These are phyloP conservation scores for Aspergillus aculeatus DNA, from an alignment of 2,329 filamentous ascomycete species.

Conservation along the genomic window DNA sequence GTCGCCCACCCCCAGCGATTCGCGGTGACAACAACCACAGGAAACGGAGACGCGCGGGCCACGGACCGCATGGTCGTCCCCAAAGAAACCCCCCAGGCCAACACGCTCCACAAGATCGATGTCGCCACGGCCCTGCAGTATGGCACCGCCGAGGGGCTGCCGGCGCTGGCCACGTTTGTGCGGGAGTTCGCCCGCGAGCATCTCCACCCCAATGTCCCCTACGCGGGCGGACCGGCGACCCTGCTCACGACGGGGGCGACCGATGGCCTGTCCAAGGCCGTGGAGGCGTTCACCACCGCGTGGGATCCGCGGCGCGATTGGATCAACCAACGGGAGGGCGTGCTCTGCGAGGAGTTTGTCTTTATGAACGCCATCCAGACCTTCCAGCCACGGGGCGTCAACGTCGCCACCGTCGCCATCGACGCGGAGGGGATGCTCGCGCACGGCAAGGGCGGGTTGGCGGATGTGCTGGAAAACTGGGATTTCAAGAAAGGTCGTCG, in stretches of 20 bases:
- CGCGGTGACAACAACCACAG: slow-evolving; percentile 62
- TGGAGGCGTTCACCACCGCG: slow-evolving; percentile 72
- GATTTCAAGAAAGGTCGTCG: slow-evolving; percentile 69
- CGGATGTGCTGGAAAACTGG: slow-evolving; percentile 80
- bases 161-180: slow-evolving; percentile 73
- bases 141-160: slow-evolving; percentile 77
- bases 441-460: slow-evolving; percentile 68
- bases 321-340: slow-evolving; percentile 67
- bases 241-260: slow-evolving; percentile 79
- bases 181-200: slow-evolving; percentile 73
- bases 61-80: slow-evolving; percentile 68
- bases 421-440: slow-evolving; percentile 79
- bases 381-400: slow-evolving; percentile 66
- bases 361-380: slow-evolving; percentile 76
- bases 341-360: slow-evolving; percentile 76
- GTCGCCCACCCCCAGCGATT: slow-evolving; percentile 73
- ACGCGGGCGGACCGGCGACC: slow-evolving; percentile 72
- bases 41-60: slow-evolving; percentile 35
- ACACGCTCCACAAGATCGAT: slow-evolving; percentile 71
- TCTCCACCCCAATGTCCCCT: slow-evolving; percentile 79
- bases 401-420: slow-evolving; percentile 70
- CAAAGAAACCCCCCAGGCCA: slow-evolving; percentile 59
- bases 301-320: slow-evolving; percentile 71
- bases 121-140: slow-evolving; percentile 82
- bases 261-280: slow-evolving; percentile 76